Percentiles rank a stretch among this genome's conserved stretches.
Evolutionary conservation across 306 rosid genomes (phyloP).

Genomic region (Cucurbita ficifolia): DNA sequence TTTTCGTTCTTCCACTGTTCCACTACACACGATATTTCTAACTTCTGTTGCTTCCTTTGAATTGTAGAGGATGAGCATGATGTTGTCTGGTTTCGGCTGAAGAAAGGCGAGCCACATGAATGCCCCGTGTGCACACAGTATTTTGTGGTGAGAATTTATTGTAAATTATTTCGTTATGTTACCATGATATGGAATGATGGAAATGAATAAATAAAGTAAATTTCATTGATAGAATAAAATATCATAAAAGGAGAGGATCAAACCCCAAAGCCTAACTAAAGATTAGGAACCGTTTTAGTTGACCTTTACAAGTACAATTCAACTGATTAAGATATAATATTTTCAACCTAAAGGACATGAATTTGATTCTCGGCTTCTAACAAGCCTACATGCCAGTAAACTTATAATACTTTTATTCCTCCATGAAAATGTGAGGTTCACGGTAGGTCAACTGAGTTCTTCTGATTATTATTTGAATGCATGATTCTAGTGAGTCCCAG

Average conservation of each 20-base stretch:
- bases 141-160: slow-evolving; percentile 48
- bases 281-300: background rate
- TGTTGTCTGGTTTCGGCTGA: slow-evolving; percentile 98
- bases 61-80: slow-evolving; percentile 93
- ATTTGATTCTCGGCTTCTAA: too few species aligned
- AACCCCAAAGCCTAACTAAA: background rate
- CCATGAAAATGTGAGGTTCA: background rate
- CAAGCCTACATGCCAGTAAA: background rate
- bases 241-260: background rate
- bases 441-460: background rate
- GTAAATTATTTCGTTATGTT: background rate
- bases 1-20: background rate
- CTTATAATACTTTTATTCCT: background rate
- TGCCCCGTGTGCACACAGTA: slow-evolving; percentile 89
- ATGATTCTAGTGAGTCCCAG: background rate
- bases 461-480: background rate
- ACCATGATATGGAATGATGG: background rate
- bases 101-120: slow-evolving; percentile 72
- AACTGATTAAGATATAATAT: background rate
- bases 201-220: background rate
- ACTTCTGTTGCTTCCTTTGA: slow-evolving; percentile 5
- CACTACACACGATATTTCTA: background rate
- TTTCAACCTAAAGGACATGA: background rate
- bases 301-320: too few species aligned
- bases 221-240: background rate